Percentiles rank a stretch among this genome's conserved stretches.
Evolutionary conservation across 1,139 yeast genomes (phyloP).

Genomic region (Yamadazyma membranifaciens): DNA sequence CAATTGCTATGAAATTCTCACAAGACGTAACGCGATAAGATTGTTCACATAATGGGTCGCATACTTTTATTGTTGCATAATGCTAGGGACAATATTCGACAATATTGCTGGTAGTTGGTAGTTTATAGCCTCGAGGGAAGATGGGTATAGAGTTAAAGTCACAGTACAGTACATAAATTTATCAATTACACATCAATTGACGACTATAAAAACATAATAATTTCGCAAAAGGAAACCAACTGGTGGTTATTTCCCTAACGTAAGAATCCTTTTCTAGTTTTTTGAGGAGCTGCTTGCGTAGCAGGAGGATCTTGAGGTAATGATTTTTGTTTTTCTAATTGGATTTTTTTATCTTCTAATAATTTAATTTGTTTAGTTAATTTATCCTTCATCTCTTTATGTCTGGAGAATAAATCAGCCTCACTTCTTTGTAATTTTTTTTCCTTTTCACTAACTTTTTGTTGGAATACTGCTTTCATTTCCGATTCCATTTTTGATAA

Average conservation of each 20-base stretch:
- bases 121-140: too few relatives aligned
- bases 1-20: slow-evolving; percentile 3
- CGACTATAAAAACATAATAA: background rate
- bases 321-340: slow-evolving; percentile 68
- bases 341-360: slow-evolving; percentile 86
- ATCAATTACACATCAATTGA: slow-evolving; percentile 1
- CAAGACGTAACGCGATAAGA: slow-evolving; percentile 1
- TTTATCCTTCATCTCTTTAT: slow-evolving; percentile 96
- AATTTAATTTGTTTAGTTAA: slow-evolving; percentile 83
- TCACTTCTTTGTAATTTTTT: slow-evolving; percentile 96
- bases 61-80: too few relatives aligned
- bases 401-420: slow-evolving; percentile 93
- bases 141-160: too few relatives aligned
- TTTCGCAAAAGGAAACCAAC: too few relatives aligned
- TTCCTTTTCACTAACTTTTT: slow-evolving; percentile 95
- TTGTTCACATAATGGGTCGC: too few relatives aligned
- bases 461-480: slow-evolving; percentile 96
- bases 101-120: too few relatives aligned
- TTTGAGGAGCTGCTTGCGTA: slow-evolving; percentile 45
- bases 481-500: slow-evolving; percentile 93
- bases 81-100: too few relatives aligned
- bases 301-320: slow-evolving; percentile 57
- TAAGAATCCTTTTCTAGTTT: slow-evolving; percentile 55
- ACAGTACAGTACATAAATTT: background rate
- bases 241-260: slow-evolving; percentile 34